Evolutionary conservation across 768 basidiomycete genomes (phyloP).

Genomic region (Rhodocollybia butyracea): DNA sequence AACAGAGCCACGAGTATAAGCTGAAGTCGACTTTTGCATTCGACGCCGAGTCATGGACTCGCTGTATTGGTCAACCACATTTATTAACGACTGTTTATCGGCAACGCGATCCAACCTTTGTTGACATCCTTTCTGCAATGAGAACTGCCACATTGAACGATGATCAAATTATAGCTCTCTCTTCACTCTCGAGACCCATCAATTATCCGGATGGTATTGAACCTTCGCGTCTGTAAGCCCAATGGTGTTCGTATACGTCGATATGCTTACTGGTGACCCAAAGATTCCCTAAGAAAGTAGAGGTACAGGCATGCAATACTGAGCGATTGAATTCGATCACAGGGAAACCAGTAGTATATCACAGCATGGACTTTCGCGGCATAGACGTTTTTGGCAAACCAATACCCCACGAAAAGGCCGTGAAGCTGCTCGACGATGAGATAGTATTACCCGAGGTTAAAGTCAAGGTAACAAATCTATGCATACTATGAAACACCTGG

Average conservation of each 20-base stretch:
- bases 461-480: constrained; percentile 45
- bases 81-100: constrained; percentile 66
- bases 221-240: constrained; percentile 72
- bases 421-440: constrained; percentile 47
- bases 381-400: constrained; percentile 31
- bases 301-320: constrained; percentile 77
- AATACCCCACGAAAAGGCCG: constrained; percentile 26
- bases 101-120: constrained; percentile 48
- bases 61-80: constrained; percentile 44
- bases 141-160: constrained; percentile 61
- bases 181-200: constrained; percentile 52
- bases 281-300: constrained; percentile 73
- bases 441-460: constrained; percentile 45
- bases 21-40: constrained; percentile 62
- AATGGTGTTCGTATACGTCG: not conserved
- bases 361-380: constrained; percentile 43
- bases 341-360: constrained; percentile 30
- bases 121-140: constrained; percentile 83
- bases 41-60: constrained; percentile 57
- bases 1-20: constrained; percentile 28
- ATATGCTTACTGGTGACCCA: not conserved
- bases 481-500: constrained; percentile 1
- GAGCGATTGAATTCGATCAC: constrained; percentile 49
- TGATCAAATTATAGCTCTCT: constrained; percentile 54
- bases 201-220: constrained; percentile 67